Evolutionary conservation across 805 yeast species (phyloP).

Genomic region (Starmerella apis): DNA sequence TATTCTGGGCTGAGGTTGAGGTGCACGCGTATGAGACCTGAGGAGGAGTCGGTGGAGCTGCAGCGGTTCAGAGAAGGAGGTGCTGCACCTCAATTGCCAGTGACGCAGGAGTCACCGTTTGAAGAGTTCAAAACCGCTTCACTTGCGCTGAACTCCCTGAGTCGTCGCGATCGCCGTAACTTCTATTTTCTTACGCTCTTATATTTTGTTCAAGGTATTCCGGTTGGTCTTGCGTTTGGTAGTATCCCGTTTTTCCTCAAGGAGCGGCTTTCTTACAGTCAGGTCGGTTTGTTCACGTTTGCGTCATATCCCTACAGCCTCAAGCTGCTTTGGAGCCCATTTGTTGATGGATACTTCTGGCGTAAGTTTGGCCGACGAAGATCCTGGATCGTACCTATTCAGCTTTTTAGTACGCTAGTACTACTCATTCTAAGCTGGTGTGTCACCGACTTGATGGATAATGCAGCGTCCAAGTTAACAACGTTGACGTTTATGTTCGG

Average conservation of each 20-base stretch:
- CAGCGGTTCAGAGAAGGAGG: slow-evolving; percentile 13
- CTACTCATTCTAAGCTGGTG: slow-evolving; percentile 53
- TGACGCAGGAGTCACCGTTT: slow-evolving; percentile 7
- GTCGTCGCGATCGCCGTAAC: slow-evolving; percentile 52
- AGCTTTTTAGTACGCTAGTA: slow-evolving; percentile 61
- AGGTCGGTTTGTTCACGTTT: slow-evolving; percentile 79
- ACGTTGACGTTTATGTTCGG: slow-evolving; percentile 64
- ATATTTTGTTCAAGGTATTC: slow-evolving; percentile 88
- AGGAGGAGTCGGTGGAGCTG: slow-evolving; percentile 6
- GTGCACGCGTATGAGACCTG: not conserved
- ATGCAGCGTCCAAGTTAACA: slow-evolving; percentile 42
- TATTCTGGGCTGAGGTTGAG: not conserved
- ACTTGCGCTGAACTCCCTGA: slow-evolving; percentile 27
- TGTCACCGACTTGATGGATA: slow-evolving; percentile 42
- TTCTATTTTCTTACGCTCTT: slow-evolving; percentile 62
- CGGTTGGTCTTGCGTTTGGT: slow-evolving; percentile 92
- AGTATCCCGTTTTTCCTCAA: slow-evolving; percentile 83
- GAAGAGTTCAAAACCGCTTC: slow-evolving; percentile 5
- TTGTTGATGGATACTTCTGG: slow-evolving; percentile 78
- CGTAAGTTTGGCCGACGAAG: slow-evolving; percentile 66
- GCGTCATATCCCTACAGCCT: slow-evolving; percentile 93
- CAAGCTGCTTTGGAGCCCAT: slow-evolving; percentile 89
- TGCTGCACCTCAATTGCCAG: slow-evolving; percentile 9
- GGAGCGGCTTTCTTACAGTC: slow-evolving; percentile 70
- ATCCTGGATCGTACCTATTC: slow-evolving; percentile 93